Base-by-base conservation (phyloP, 371 early-diverging fungal species). In the Mucor circinelloides region DNA sequence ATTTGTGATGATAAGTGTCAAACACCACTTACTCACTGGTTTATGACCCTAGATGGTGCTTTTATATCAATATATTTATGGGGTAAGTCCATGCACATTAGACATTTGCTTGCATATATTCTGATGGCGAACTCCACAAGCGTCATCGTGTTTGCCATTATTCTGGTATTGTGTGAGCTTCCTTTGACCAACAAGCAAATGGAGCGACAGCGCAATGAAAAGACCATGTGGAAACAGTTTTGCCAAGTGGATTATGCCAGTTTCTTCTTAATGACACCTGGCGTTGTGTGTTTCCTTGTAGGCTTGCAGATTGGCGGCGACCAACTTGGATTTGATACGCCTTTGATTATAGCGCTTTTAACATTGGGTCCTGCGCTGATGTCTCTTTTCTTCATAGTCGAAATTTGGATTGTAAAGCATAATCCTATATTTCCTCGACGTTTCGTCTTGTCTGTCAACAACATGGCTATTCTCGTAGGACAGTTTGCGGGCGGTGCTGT, bases 251-350 rank as follows among this genome's bases (percentile, higher is more conserved):
- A 70, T 15, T 70, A 70, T 50, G 70, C 61, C 27, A 66, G 60
- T 19, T 27, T 70, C 6, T 10, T 60, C 2, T 28, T 70, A 6
- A 69, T 91, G 21, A 77, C 88, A 25, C 61, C 76, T 1, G 67
- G 79, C 7, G 81, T 85, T 5, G 73, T 89, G 1, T 78, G 80
- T 50, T 25, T 92, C 13, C 70, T 92, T 12, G 60, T 88, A 17
- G 85, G 86, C 0, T 66, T 89, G 28, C 83, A 83, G 17, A 84
- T 86, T 82, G 91, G 90, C 15, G 90, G 90, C 6, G 58, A 58
- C n/a, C n/a, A 31, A 15, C 58, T 58, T 34, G 3, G 21, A 4
- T 58, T 31, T n/a, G 31, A 21, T 32, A 34, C 21, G 6, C 17
- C 58, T 21, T 9, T 15, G 7, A 31, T 58, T 5, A 34, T 58